Base-by-base conservation (phyloP, 306 rosid genomes). In the Geum urbanum region DNA sequence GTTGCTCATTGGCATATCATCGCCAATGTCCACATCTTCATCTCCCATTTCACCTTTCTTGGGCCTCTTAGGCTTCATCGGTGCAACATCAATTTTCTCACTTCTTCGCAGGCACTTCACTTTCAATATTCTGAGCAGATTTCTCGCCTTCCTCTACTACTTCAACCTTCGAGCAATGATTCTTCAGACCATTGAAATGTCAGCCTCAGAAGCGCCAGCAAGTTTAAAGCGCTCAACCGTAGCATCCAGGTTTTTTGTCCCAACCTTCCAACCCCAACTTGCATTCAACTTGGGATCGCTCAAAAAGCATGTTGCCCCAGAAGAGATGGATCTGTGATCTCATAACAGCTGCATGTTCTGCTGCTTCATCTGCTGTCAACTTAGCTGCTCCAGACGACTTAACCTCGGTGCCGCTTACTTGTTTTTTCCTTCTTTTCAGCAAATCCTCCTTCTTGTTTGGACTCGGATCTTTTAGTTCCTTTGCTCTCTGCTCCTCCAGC, bases 301-400 rank as follows among this genome's bases (percentile, higher is more conserved):
- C 97, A 16, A 94, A 94, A 37, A 88, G 96, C 97, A 90, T 90
- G 74, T 94, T 94, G 37, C 98, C 98, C 98, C 96, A 88, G 80
- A 94, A 94, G 68, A 94, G 88, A 82, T 94, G 98, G 74, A 94
- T 94, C 78, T 94, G 97, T 47, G 98, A 94, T 76, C 92, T 88
- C 98, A 94, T 94, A 32, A 94, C 85, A 47, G 91, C 87, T 56
- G 96, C 96, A 81, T 94, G 97, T 72, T 94, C 97, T 41, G 98
- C 92, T 50, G 94, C 94, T 79, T 92, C 98, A 74, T 86, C 95
- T 3, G 86, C 73, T 5, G 95, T 85, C 43, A 88, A 56, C 51
- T 94, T 97, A 43, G 87, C 85, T 47, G 51, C 79, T 69, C 63
- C 72, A 18, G 89, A 85, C 59, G 90, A 50, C 72, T 92, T 96